Conservation (phyloP, 208 protist species). For the Angomonas ambiguus region DNA sequence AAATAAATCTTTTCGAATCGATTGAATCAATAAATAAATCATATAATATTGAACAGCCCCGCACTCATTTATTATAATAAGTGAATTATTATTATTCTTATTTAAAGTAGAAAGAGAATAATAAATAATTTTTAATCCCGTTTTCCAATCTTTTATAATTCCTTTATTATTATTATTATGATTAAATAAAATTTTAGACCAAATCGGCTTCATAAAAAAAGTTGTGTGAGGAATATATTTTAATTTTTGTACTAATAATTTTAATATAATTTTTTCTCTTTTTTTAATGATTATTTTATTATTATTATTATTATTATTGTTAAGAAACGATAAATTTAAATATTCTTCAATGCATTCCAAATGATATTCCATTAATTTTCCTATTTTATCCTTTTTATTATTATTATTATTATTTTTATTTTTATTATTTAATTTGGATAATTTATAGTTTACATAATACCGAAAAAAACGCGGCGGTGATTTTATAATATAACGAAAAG, state of each 20-base stretch:
- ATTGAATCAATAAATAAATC: not conserved
- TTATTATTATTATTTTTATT: constrained; percentile 2
- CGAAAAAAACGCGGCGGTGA: not conserved
- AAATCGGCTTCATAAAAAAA: not conserved
- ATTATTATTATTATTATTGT: not conserved
- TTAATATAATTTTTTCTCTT: not conserved
- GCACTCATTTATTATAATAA: not conserved
- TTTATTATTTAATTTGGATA: no score
- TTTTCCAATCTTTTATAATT: not conserved
- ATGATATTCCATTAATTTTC: not conserved
- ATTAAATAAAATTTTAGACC: constrained; percentile 1
- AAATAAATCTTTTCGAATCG: not conserved
- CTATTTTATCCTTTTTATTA: constrained; percentile 1
- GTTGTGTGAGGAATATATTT: not conserved
- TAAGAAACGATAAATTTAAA: constrained; percentile 4
- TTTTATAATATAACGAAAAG: not conserved
- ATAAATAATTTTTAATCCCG: not conserved
- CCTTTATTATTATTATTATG: constrained; percentile 1
- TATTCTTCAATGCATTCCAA: not conserved
- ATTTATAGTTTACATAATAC: not conserved
- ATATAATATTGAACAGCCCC: not conserved
- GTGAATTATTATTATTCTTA: not conserved
- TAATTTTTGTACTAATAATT: not conserved
- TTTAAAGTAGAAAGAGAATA: not conserved
- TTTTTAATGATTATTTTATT: constrained; percentile 1